Conservation (phyloP, 2,329 filamentous ascomycete genomes). For the Aspergillus tanneri region DNA sequence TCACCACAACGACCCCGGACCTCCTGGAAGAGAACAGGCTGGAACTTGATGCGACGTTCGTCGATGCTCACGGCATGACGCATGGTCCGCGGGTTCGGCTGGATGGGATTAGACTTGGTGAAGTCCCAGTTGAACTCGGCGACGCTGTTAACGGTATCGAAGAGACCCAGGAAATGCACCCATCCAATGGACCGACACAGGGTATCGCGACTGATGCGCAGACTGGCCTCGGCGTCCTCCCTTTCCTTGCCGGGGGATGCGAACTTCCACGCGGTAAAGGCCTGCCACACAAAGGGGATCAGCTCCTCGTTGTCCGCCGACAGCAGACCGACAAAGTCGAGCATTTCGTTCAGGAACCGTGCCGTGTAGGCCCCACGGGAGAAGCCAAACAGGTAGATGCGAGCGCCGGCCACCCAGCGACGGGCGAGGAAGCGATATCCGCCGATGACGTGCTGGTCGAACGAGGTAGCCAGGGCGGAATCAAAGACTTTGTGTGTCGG, state of each 20-base stretch:
- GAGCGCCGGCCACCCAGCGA: conserved; percentile 15
- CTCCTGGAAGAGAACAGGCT: conserved; percentile 21
- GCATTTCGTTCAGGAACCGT: conserved; percentile 25
- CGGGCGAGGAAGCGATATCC: conserved; percentile 24
- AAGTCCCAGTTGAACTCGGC: conserved; percentile 20
- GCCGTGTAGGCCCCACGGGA: conserved; percentile 27
- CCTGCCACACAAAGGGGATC: conserved; percentile 21
- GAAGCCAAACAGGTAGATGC: conserved; percentile 27
- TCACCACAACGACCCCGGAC: background rate
- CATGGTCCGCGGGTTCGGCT: conserved; percentile 46
- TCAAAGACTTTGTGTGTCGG: conserved; percentile 13
- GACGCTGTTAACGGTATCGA: conserved; percentile 29
- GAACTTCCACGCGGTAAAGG: conserved; percentile 18
- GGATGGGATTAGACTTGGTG: conserved; percentile 9
- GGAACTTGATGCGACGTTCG: conserved; percentile 54
- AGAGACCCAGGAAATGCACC: conserved; percentile 27
- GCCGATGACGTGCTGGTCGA: conserved; percentile 21
- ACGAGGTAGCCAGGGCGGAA: conserved; percentile 17
- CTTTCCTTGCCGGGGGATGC: conserved; percentile 8
- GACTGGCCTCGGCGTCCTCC: conserved; percentile 3
- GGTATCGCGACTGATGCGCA: conserved; percentile 15
- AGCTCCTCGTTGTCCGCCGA: conserved; percentile 23
- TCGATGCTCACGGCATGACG: conserved; percentile 56
- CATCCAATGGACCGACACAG: conserved; percentile 19
- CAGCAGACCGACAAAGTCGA: conserved; percentile 21